These are phyloP conservation scores for Calocybe cyanea DNA, from an alignment of 768 basidiomycete species.

Conservation along the genomic window DNA sequence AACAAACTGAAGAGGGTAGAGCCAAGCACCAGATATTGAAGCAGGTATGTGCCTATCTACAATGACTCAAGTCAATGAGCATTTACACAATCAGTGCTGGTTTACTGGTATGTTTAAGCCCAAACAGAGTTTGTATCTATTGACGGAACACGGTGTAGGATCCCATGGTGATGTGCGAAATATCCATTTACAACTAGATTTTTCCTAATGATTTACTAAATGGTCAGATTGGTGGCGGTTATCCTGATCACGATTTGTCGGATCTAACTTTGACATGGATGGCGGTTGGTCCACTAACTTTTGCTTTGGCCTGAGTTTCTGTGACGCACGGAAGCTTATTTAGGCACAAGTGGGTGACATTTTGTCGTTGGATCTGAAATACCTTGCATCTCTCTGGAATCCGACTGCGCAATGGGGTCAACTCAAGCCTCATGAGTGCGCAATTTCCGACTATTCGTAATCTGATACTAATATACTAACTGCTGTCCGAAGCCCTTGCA, in stretches of 20 bases:
- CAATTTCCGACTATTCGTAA: conserved; percentile 4
- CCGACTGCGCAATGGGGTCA: conserved; percentile 60
- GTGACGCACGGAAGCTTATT: background rate
- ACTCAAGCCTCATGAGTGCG: conserved; percentile 62
- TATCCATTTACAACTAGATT: too few species aligned
- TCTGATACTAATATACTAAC: conserved; percentile 1
- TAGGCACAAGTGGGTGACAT: conserved; percentile 57
- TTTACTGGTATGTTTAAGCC: conserved; percentile 49
- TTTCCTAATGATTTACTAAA: background rate
- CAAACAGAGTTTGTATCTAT: background rate
- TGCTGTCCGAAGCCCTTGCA: conserved; percentile 40
- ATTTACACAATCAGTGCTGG: conserved; percentile 51
- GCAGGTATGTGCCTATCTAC: conserved; percentile 39
- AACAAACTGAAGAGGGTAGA: conserved; percentile 49
- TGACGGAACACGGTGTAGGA: conserved; percentile 16
- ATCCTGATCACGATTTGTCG: conserved; percentile 61
- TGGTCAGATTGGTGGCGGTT: conserved; percentile 66
- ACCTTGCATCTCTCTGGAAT: conserved; percentile 44
- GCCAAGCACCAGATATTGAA: conserved; percentile 55
- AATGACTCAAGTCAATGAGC: background rate
- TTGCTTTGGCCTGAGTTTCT: background rate
- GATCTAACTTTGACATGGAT: conserved; percentile 65
- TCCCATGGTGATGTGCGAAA: conserved; percentile 38
- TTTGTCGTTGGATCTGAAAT: conserved; percentile 52
- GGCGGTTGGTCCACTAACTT: conserved; percentile 37